These are phyloP conservation scores for Luffa aegyptiaca DNA, from an alignment of 306 rosid species.

Conservation along the genomic window DNA sequence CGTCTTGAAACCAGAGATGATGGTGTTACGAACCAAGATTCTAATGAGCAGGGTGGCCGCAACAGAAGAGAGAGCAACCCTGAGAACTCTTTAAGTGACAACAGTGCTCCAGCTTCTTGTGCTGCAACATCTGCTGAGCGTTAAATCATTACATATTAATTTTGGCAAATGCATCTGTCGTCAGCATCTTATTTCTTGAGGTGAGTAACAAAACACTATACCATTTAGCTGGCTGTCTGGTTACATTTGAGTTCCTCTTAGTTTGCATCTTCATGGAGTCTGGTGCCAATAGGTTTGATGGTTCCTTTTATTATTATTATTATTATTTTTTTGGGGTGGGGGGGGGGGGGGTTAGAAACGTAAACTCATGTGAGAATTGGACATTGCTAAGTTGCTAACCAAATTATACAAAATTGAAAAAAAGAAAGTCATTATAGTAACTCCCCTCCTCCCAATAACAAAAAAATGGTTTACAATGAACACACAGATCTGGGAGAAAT, in stretches of 20 bases:
- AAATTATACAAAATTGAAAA: background rate
- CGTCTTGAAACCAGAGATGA: constrained; percentile 40
- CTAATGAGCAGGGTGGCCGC: constrained; percentile 29
- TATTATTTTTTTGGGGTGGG: too few species aligned
- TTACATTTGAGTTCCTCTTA: constrained; percentile 10
- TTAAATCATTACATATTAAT: constrained; percentile 20
- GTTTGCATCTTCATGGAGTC: background rate
- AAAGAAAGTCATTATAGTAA: background rate
- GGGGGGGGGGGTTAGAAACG: background rate
- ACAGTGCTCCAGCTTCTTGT: constrained; percentile 28
- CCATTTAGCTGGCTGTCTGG: background rate
- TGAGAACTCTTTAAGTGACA: constrained; percentile 21
- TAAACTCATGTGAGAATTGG: background rate
- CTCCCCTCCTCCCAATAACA: background rate
- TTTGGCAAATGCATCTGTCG: constrained; percentile 39
- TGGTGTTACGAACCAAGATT: constrained; percentile 16
- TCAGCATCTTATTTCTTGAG: constrained; percentile 63
- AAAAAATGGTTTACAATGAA: background rate
- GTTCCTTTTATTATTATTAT: too few species aligned
- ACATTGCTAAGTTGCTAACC: background rate
- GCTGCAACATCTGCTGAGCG: constrained; percentile 36
- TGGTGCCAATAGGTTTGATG: background rate
- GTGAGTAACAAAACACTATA: constrained; percentile 16
- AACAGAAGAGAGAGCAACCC: constrained; percentile 25
- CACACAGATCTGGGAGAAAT: background rate